These are phyloP conservation scores for Phialocephala subalpina DNA, from an alignment of 2,329 filamentous ascomycete species.

Conservation along the genomic window DNA sequence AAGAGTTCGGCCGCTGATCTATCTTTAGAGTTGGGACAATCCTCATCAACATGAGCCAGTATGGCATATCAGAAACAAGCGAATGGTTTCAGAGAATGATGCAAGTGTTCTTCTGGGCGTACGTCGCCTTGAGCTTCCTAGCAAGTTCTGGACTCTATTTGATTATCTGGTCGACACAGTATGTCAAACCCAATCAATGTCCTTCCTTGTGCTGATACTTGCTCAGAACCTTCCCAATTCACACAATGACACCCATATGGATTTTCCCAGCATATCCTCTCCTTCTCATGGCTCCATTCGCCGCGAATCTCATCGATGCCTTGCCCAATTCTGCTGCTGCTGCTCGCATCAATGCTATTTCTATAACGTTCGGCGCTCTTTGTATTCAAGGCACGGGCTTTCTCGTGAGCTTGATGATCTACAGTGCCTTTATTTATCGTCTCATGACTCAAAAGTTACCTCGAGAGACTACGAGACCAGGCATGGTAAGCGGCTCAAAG, in stretches of 20 bases:
- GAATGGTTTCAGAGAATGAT: conserved; percentile 68
- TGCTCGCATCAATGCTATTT: conserved; percentile 51
- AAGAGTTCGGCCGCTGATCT: not conserved
- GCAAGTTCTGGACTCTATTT: conserved; percentile 78
- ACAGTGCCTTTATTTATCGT: conserved; percentile 83
- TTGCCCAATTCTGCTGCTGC: conserved; percentile 41
- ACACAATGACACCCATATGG: conserved; percentile 88
- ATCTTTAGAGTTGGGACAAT: conserved; percentile 72
- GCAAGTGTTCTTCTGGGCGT: conserved; percentile 77
- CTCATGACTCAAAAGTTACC: conserved; percentile 90
- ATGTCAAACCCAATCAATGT: conserved; percentile 31
- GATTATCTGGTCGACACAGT: conserved; percentile 71
- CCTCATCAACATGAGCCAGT: conserved; percentile 80
- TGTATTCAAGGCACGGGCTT: conserved; percentile 63
- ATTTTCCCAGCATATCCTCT: conserved; percentile 88
- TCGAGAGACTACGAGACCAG: conserved; percentile 76
- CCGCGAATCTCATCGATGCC: conserved; percentile 57
- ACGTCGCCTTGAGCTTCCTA: conserved; percentile 71
- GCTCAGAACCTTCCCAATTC: conserved; percentile 64
- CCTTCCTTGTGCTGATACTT: conserved; percentile 5
- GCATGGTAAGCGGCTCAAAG: conserved; percentile 59
- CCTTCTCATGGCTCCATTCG: conserved; percentile 78
- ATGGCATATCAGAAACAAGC: conserved; percentile 69
- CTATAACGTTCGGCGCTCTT: conserved; percentile 58
- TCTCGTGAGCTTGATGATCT: conserved; percentile 76